Evolutionary conservation across 805 yeast species (phyloP).

Genomic region (Starmerella vitae): DNA sequence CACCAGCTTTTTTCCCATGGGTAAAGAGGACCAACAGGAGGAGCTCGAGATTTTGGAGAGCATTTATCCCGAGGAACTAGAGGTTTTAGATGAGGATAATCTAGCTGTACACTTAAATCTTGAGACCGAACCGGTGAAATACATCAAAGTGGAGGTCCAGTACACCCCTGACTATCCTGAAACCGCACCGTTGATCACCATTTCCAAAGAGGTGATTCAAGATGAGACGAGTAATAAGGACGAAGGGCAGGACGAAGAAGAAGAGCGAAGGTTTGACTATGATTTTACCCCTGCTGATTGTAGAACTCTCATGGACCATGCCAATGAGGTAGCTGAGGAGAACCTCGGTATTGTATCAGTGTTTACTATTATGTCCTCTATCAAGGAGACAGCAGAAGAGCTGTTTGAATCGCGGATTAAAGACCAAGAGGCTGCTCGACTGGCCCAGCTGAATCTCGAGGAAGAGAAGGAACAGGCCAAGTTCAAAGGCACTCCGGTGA

Average conservation of each 20-base stretch:
- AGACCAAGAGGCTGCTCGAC: conserved; percentile 42
- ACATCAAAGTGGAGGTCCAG: conserved; percentile 43
- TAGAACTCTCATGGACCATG: conserved; percentile 16
- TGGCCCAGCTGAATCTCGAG: conserved; percentile 42
- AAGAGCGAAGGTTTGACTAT: conserved; percentile 28
- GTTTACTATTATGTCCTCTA: conserved; percentile 59
- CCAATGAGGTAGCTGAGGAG: conserved; percentile 41
- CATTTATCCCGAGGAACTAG: conserved; percentile 84
- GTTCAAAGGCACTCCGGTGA: conserved; percentile 82
- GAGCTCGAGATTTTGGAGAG: conserved; percentile 82
- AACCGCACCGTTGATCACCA: conserved; percentile 29
- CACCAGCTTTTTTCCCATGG: conserved; percentile 1
- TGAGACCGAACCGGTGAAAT: conserved; percentile 56
- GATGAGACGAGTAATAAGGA: conserved; percentile 33
- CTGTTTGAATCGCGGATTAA: conserved; percentile 47
- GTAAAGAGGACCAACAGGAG: conserved; percentile 72
- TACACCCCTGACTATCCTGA: conserved; percentile 79
- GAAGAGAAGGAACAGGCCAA: conserved; percentile 81
- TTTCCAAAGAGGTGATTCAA: conserved; percentile 28
- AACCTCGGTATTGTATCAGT: conserved; percentile 86
- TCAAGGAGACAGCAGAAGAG: conserved; percentile 71
- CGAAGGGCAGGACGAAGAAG: conserved; percentile 36
- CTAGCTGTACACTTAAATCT: conserved; percentile 47
- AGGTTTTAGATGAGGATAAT: conserved; percentile 32
- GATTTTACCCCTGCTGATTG: conserved; percentile 35